Evolutionary conservation across 106 monocot genomes (phyloP), one percentile per base, ranked within the genome.

Genomic region (Allium cepa): DNA sequence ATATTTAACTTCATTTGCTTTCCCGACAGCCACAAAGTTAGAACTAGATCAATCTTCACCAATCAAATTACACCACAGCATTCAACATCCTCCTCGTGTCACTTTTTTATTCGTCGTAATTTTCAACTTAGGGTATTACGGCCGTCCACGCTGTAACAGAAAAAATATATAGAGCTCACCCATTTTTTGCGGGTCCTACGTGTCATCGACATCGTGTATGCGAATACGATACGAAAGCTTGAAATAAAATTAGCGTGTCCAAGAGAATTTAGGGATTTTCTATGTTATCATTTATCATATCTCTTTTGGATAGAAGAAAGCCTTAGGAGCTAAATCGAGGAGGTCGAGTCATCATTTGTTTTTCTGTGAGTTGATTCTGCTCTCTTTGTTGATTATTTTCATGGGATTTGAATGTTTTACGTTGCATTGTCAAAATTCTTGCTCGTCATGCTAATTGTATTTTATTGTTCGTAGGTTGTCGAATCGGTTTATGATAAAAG

Each of bases 321-420:
- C 63, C 46, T 15, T 46, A 48, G 47, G 0, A 45, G 45, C 12
- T 6, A 46, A 17, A 7, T 8, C 11, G 12, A 64, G 64, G 49
- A 64, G 47, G 49, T 64, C 10, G 9, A 14, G 46, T 63, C 63
- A 8, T 63, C 47, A n/a, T 46, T 45, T 4, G 63, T 15, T 47
- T 27, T 47, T n/a, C 64, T 64, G 64, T 64, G 64, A 64, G 64
- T 64, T 63, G 15, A 55, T 14, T 28, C 47, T 47, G 14, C 46
- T 14, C 16, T 6, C 18, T 49, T 48, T 64, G 47, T 49, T 1
- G 1, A 47, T 49, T 15, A 18, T 49, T 64, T 64, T 49, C 49
- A 18, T 9, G 64, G 49, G 13, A 64, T 48, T 17, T 64, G 36
- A 36, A 36, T 36, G 3, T 36, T 36, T 36, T 64, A 8, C 0